A percentile compares a stretch with the other conserved stretches of the same genome.
Conservation (phyloP, 2,329 filamentous ascomycete species). For the Bertia moriformis region DNA sequence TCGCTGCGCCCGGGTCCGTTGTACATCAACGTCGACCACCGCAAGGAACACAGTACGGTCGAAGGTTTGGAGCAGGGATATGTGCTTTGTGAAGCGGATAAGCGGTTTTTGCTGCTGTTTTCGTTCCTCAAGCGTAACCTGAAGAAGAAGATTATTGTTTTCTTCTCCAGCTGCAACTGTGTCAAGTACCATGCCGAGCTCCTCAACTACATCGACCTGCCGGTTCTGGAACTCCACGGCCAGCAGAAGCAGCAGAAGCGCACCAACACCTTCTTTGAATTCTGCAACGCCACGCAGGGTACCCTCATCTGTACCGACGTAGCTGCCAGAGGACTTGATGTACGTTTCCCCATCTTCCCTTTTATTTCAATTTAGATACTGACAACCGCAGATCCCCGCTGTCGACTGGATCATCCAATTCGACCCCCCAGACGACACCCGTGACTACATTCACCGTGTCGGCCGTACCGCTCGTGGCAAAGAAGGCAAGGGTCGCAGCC, state of each 20-base stretch:
- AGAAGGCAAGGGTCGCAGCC: conserved; percentile 68
- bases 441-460: conserved; percentile 89
- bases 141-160: conserved; percentile 85
- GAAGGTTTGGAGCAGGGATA: conserved; percentile 93
- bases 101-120: conserved; percentile 84
- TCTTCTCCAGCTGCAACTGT: conserved; percentile 82
- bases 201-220: conserved; percentile 39
- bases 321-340: conserved; percentile 81
- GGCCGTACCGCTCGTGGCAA: conserved; percentile 82
- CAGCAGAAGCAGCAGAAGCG: conserved; percentile 98
- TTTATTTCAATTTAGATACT: neutral
- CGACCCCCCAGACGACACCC: conserved; percentile 79
- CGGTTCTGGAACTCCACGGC: conserved; percentile 60
- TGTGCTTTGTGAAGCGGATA: conserved; percentile 82
- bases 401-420: conserved; percentile 97
- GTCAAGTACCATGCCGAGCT: conserved; percentile 94
- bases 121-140: conserved; percentile 83
- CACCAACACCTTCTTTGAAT: conserved; percentile 98
- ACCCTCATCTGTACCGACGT: conserved; percentile 94
- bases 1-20: conserved; percentile 80
- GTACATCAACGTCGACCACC: conserved; percentile 92
- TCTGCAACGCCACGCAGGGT: conserved; percentile 70
- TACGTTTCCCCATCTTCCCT: conserved; percentile 20
- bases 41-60: conserved; percentile 80
- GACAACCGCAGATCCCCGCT: conserved; percentile 54